Base-by-base conservation (phyloP, 169 alveolate species). In the Condylostoma magnum region DNA sequence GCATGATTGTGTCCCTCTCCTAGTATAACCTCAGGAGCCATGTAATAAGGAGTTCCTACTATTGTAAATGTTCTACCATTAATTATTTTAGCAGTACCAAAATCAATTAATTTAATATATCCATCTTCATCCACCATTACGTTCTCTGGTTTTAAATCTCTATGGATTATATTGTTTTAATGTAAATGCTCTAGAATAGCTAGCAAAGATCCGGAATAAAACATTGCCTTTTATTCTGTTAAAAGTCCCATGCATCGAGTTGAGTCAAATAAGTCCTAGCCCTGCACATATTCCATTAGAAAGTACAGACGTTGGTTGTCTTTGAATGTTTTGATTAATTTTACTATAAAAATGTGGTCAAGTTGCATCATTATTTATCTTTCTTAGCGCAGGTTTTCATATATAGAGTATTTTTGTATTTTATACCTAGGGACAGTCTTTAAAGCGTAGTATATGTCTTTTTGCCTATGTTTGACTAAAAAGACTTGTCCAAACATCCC, bases 121-220 rank as follows among this genome's bases (percentile, higher is more conserved):
- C 91, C 91, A 28, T 53, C 48, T 36, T 71, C 68, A 46, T 80
- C 85, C 6, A 84, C 79, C 57, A 84, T 70, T 4, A 84, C 48
- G 55, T 84, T 84, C 55, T 84, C 91, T 53, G 91, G 91, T 56
- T 84, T 84, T 30, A 82, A 51, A 77, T 82, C 80, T 52, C 89
- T 48, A 73, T 76, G 63, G 18, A 79, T 63, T 38, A 63, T 52
- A 25, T 67, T 52, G 34, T 56, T 52, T 53, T 43, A 51, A 37
- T 79, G 82, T 12, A 79, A 34, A 44, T 65, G 72, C 33, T 79
- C 80, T 48, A 79, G 37, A 30, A 56, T 27, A 4, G 58, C 43
- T 12, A 76, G 36, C 51, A 79, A 34, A 43, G 67, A 36, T 3
- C 73, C 55, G 3, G 51, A 34, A 56, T 71, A 71, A 52, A 71